phyloP scores from a whole-genome alignment of 2,329 filamentous ascomycete genomes.

The Helminthosporium solani region DNA sequence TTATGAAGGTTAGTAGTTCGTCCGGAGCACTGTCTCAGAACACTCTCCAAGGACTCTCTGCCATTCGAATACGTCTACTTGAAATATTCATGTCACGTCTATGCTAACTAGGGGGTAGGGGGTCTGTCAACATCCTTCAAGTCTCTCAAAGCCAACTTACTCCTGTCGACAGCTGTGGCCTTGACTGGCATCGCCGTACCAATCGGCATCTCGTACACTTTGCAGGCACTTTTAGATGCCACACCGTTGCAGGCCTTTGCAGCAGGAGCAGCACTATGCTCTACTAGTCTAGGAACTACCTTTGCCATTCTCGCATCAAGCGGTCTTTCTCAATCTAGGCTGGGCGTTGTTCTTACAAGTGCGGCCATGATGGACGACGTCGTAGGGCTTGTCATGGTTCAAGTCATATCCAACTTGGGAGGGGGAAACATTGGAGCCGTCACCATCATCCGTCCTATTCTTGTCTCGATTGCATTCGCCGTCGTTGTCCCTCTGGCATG shows the following conservation, averaged over 20 bases:
- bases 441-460: constrained; percentile 53
- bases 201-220: constrained; percentile 65
- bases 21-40: too few species aligned
- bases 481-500: constrained; percentile 51
- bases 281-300: constrained; percentile 72
- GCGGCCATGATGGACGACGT: constrained; percentile 85
- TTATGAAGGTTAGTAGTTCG: constrained; percentile 58
- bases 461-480: constrained; percentile 57
- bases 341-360: constrained; percentile 65
- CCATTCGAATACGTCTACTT: neutral
- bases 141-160: constrained; percentile 60
- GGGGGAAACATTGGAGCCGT: constrained; percentile 47
- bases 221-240: constrained; percentile 53
- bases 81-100: constrained; percentile 2
- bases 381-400: constrained; percentile 73
- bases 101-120: constrained; percentile 43
- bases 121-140: constrained; percentile 58
- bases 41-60: too few species aligned
- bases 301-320: constrained; percentile 66
- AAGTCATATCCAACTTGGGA: constrained; percentile 70
- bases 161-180: constrained; percentile 63
- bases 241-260: constrained; percentile 66
- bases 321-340: constrained; percentile 53
- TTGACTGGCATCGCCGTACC: constrained; percentile 64
- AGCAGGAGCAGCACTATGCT: constrained; percentile 70